Evolutionary conservation across 495 filamentous ascomycete genomes (phyloP).

Genomic region (Penicillium bovifimosum): DNA sequence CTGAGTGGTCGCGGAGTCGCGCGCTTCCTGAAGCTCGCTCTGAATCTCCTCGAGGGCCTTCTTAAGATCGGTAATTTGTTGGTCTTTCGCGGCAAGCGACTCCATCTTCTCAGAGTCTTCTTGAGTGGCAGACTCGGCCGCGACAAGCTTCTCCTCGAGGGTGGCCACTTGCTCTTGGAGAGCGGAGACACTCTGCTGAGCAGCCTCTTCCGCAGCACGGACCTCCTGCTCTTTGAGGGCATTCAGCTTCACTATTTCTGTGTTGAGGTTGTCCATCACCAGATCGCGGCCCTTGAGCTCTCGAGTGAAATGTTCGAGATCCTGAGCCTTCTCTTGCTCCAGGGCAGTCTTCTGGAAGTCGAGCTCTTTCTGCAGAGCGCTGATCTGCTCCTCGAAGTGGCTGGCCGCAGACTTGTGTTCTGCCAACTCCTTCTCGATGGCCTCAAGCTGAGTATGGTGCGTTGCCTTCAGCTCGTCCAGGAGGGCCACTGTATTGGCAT

Average conservation of each 20-base stretch:
- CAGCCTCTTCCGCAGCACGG: conserved; percentile 37
- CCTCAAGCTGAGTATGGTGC: conserved; percentile 36
- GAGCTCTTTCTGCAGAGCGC: conserved; percentile 35
- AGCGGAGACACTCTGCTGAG: conserved; percentile 24
- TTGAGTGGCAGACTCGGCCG: conserved; percentile 30
- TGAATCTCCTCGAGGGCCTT: conserved; percentile 32
- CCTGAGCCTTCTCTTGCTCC: conserved; percentile 38
- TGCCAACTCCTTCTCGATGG: conserved; percentile 32
- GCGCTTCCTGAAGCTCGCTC: conserved; percentile 32
- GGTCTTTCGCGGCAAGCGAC: conserved; percentile 34
- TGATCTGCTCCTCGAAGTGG: conserved; percentile 36
- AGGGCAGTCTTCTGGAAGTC: conserved; percentile 28
- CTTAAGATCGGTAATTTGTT: conserved; percentile 35
- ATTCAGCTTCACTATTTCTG: conserved; percentile 37
- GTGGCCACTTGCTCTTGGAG: conserved; percentile 37
- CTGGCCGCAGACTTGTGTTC: conserved; percentile 34
- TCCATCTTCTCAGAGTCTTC: conserved; percentile 24
- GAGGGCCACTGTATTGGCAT: conserved; percentile 29
- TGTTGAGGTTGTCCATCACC: conserved; percentile 41
- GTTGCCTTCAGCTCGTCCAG: conserved; percentile 37
- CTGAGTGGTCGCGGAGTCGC: conserved; percentile 26
- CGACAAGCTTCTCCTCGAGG: conserved; percentile 35
- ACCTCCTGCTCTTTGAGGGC: conserved; percentile 39
- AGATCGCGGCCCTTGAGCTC: conserved; percentile 41
- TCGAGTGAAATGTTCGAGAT: conserved; percentile 32